These are phyloP conservation scores for Coccinonectria pachysandricola DNA, from an alignment of 2,329 filamentous ascomycete species.

Conservation along the genomic window DNA sequence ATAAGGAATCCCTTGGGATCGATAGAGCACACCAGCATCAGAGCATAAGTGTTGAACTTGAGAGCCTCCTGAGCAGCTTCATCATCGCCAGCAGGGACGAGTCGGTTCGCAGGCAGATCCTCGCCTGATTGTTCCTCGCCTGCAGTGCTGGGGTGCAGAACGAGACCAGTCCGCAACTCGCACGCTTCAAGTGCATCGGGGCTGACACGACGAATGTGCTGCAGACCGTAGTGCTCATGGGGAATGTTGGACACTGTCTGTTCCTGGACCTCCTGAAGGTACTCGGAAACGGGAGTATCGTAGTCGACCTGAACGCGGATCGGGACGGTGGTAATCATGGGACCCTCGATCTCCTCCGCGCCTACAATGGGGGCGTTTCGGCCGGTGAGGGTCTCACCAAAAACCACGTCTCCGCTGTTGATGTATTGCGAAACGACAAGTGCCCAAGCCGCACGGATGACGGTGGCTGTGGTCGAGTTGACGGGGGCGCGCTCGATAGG, in stretches of 20 bases:
- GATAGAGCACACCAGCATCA: slow-evolving; percentile 56
- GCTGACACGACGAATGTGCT: slow-evolving; percentile 47
- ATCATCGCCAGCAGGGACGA: slow-evolving; percentile 44
- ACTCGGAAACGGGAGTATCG: slow-evolving; percentile 35
- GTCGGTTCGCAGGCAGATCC: slow-evolving; percentile 35
- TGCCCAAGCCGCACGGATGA: slow-evolving; percentile 51
- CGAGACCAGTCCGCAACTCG: slow-evolving; percentile 43
- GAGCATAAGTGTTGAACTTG: slow-evolving; percentile 48
- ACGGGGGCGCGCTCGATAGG: slow-evolving; percentile 23
- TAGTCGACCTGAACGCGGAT: slow-evolving; percentile 38
- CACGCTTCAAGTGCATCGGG: slow-evolving; percentile 44
- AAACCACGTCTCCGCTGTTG: slow-evolving; percentile 42
- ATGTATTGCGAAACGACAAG: slow-evolving; percentile 43
- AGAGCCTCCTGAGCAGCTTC: slow-evolving; percentile 51
- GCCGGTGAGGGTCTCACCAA: slow-evolving; percentile 50
- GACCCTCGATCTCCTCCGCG: slow-evolving; percentile 45
- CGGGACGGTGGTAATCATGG: slow-evolving; percentile 51
- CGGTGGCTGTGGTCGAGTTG: slow-evolving; percentile 41
- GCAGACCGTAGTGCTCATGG: slow-evolving; percentile 53
- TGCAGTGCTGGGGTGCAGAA: slow-evolving; percentile 38
- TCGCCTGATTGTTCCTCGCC: slow-evolving; percentile 15
- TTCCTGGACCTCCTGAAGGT: slow-evolving; percentile 45
- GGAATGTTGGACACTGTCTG: slow-evolving; percentile 47
- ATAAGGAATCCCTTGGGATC: slow-evolving; percentile 44
- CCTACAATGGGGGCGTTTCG: slow-evolving; percentile 39